These are phyloP conservation scores for Chenopodium album DNA, from an alignment of 148 eudicot genomes.

Conservation along the genomic window DNA sequence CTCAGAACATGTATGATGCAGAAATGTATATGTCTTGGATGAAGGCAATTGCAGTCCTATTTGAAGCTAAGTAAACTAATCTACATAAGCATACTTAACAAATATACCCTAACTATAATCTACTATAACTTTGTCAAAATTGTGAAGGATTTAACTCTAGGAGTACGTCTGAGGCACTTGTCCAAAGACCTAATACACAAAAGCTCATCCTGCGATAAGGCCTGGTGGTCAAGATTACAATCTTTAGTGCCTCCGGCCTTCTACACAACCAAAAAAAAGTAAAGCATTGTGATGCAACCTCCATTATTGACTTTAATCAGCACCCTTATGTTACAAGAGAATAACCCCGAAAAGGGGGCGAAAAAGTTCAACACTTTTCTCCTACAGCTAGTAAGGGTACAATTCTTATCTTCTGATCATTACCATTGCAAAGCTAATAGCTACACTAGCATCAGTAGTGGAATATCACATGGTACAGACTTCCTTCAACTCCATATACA, in stretches of 20 bases:
- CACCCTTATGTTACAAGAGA: neutral
- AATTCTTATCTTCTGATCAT: slow-evolving; percentile 26
- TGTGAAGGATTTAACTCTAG: neutral
- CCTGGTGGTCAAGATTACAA: neutral
- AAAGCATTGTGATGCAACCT: slow-evolving; percentile 3
- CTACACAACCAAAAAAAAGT: neutral
- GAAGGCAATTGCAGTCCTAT: neutral
- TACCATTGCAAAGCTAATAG: slow-evolving; percentile 27
- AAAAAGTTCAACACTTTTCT: slow-evolving; percentile 9
- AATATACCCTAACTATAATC: too few species aligned
- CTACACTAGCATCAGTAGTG: slow-evolving; percentile 24
- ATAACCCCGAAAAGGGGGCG: too few species aligned
- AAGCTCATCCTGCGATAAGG: neutral
- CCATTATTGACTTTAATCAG: slow-evolving; percentile 20
- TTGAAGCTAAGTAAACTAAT: neutral
- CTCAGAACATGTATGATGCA: neutral
- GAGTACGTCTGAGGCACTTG: neutral
- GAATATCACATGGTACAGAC: slow-evolving; percentile 30
- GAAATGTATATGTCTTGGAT: neutral
- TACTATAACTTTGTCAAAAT: neutral
- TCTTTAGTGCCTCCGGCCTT: neutral
- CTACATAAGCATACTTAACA: neutral
- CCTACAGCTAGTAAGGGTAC: slow-evolving; percentile 11
- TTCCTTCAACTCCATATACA: slow-evolving; percentile 8
- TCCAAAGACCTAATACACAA: neutral